These are phyloP conservation scores for Physocladia obscura DNA, from an alignment of 192 early-diverging fungal species.

Conservation along the genomic window DNA sequence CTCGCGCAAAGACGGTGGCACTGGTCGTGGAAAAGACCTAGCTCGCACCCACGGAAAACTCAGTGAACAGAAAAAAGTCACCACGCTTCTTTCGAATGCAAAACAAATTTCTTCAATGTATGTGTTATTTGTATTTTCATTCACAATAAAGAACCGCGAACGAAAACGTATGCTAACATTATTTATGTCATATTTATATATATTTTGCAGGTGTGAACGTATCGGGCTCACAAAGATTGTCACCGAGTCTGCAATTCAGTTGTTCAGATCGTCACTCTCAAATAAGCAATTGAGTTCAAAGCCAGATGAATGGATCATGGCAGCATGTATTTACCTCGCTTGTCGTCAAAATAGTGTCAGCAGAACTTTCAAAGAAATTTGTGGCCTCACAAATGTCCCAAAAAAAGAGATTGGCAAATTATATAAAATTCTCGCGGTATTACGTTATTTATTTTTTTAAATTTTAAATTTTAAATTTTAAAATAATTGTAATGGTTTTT, in stretches of 20 bases:
- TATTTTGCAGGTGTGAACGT: constrained; percentile 65
- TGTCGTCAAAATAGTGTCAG: constrained; percentile 80
- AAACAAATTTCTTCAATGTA: not conserved
- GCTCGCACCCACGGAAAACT: constrained; percentile 73
- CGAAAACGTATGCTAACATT: constrained; percentile 50
- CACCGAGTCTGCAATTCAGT: constrained; percentile 77
- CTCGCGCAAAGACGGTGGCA: constrained; percentile 72
- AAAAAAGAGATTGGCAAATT: constrained; percentile 92
- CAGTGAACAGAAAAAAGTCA: constrained; percentile 69
- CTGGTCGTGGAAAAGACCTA: constrained; percentile 67
- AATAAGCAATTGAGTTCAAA: constrained; percentile 81
- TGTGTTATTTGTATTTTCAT: not conserved
- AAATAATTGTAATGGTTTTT: constrained; percentile 47
- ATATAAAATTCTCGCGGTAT: constrained; percentile 63
- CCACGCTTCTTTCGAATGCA: constrained; percentile 58
- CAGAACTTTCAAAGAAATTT: constrained; percentile 94
- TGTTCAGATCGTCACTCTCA: constrained; percentile 84
- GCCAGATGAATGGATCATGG: constrained; percentile 77
- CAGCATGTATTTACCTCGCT: constrained; percentile 90
- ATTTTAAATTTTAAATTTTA: not conserved
- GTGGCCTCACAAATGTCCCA: constrained; percentile 81
- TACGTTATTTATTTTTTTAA: constrained; percentile 2
- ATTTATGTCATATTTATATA: constrained; percentile 19
- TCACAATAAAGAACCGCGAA: no score
- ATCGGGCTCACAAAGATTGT: constrained; percentile 77